Evolutionary conservation across 768 basidiomycete genomes (phyloP).

Genomic region (Daedalea quercina): DNA sequence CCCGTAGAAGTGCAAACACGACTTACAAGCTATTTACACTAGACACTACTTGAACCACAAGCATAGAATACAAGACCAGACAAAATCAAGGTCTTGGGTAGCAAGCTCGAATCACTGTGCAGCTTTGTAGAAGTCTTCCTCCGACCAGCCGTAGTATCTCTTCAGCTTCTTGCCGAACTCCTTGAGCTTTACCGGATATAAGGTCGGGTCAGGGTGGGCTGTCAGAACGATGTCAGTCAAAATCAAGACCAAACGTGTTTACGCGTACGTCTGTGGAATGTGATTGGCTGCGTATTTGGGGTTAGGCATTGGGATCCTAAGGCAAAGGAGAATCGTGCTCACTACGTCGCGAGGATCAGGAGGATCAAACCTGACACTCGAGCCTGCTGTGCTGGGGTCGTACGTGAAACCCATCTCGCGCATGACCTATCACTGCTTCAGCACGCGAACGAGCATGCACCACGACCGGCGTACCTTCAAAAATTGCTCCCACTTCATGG

Average conservation of each 20-base stretch:
- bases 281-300: slow-evolving; percentile 45
- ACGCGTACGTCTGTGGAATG: slow-evolving; percentile 64
- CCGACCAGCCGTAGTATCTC: slow-evolving; percentile 60
- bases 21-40: not conserved
- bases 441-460: not conserved
- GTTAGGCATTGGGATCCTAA: not conserved
- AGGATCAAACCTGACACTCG: slow-evolving; percentile 78
- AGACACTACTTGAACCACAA: not conserved
- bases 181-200: slow-evolving; percentile 43
- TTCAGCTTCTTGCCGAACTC: slow-evolving; percentile 53
- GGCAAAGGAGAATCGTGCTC: slow-evolving; percentile 15
- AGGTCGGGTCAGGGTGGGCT: slow-evolving; percentile 74
- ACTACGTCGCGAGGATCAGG: slow-evolving; percentile 46
- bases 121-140: slow-evolving; percentile 31
- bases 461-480: slow-evolving; percentile 42
- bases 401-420: slow-evolving; percentile 70
- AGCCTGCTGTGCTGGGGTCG: slow-evolving; percentile 72
- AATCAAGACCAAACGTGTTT: not conserved
- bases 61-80: not conserved
- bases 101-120: not conserved
- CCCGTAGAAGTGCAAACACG: not conserved
- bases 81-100: not conserved
- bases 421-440: slow-evolving; percentile 48
- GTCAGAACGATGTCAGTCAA: not conserved
- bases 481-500: slow-evolving; percentile 79